Evolutionary conservation across 73 alveolate genomes (phyloP), one percentile per base, ranked within the genome.

Genomic region (Paramecium sonneborni): DNA sequence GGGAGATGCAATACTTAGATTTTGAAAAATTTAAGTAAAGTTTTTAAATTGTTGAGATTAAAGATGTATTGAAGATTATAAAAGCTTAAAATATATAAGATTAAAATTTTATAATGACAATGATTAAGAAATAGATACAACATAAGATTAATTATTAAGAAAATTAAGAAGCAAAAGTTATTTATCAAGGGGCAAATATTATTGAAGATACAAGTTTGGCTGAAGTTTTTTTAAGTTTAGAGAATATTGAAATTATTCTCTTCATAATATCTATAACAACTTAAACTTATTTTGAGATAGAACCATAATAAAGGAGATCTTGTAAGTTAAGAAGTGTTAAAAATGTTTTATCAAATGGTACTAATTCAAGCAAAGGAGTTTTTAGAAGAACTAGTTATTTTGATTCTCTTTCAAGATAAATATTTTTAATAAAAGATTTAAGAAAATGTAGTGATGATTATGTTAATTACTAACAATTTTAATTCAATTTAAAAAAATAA

Each of bases 151-250:
- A 26, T 37, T 46, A 79, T 30, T 74, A 46, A 79, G 18, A 57
- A 24, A 39, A 79, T 79, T 39, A 38, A 26, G 32, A 39, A 11
- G 74, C 18, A 18, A 79, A 79, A 24, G 55, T 62, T 18, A 18
- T 43, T n/a, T 79, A 79, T 79, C 24, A 39, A 44, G 90, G 90
- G 2, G 72, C 32, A 1, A 43, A 79, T 41, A 30, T 32, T 18
- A 79, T 79, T 79, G 90, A 79, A 24, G 46, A 39, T 43, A 10
- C 15, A 38, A 79, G 90, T 44, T 79, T 79, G 30, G 90, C 90
- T 23, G 90, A 79, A 24, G 74, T 79, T 6, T 79, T 79, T 28
- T 46, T 79, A 44, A 41, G 62, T 20, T 24, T 44, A 23, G 90
- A 79, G 28, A 79, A 79, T 79, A 79, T 79, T 18, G 90, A 79